Evolutionary conservation across 2,329 filamentous ascomycete species (phyloP), one percentile per base, ranked within the genome.

Genomic region (Aspergillus aculeatus): DNA sequence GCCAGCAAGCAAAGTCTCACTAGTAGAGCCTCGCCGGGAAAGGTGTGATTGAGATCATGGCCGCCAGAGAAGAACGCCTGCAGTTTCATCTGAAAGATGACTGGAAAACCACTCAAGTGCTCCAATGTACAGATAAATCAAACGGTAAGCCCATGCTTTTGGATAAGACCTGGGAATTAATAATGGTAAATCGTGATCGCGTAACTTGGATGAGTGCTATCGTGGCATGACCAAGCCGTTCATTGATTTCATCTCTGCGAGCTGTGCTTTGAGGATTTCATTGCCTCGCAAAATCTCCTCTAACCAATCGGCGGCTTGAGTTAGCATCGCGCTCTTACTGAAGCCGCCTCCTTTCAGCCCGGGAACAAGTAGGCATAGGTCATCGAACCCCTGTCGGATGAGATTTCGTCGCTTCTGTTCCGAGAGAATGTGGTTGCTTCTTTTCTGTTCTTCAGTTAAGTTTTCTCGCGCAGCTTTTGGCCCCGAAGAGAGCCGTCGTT

Each of bases 381-480:
- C 89, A 48, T 92, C 89, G 67, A 94, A 96, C 0, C 91, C 91
- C 65, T 90, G 84, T 70, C 92, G 89, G 69, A 94, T 94, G 50
- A 92, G 80, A 26, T 91, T 91, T 51, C 92, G 83, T 35, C 92
- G 84, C 75, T 95, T 96, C 77, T 96, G 91, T 72, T 96, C 92
- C 55, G 91, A 95, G 55, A 88, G 83, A 64, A 96, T 95, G 71
- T 96, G 91, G 66, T 96, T 96, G 69, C 88, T 88, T 50, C 91
- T 83, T 75, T 94, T 95, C 75, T 95, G 89, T 61, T 89, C 87
- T 66, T 94, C 90, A 0, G 87, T 85, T 4, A 95, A 73, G 64
- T 88, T 88, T 68, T 88, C 84, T 26, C 89, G 72, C 3, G 70
- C 57, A 4, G 71, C 49, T 62, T 77, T 78, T 47, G 63, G 63